Percentiles rank a stretch among this genome's conserved stretches.
Conservation (phyloP, 495 filamentous ascomycete genomes). For the Tuber microsphaerosporum region DNA sequence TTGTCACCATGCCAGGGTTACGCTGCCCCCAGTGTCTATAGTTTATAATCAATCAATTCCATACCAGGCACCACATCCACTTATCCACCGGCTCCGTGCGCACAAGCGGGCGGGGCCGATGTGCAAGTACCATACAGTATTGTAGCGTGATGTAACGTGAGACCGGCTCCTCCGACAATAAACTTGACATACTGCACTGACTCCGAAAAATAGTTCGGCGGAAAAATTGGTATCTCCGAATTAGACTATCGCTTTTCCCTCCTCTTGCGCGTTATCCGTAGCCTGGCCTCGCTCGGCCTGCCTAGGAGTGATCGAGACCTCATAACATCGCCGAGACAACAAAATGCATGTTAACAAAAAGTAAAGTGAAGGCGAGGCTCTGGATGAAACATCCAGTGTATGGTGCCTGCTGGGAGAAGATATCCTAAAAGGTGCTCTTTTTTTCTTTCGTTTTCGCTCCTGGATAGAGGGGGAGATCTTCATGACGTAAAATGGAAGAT, state of each 20-base stretch:
- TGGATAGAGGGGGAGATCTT: no score
- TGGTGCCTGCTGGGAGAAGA: neutral
- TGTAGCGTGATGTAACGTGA: neutral
- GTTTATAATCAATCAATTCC: no score
- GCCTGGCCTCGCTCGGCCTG: neutral
- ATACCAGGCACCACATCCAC: no score
- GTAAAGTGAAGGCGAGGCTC: neutral
- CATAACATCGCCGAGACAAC: neutral
- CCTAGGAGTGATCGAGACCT: neutral
- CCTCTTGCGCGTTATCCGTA: neutral
- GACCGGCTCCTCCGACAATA: neutral
- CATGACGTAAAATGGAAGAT: no score
- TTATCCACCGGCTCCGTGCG: no score
- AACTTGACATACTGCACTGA: neutral
- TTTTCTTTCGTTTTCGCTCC: neutral
- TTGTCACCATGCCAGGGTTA: neutral
- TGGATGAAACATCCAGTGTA: neutral
- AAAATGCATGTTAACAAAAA: neutral
- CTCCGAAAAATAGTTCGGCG: neutral
- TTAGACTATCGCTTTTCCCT: neutral
- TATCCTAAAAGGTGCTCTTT: neutral
- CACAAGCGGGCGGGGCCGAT: neutral
- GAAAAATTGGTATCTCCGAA: neutral
- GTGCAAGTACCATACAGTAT: neutral
- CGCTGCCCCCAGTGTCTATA: neutral